Evolutionary conservation across 306 rosid genomes (phyloP), one percentile per base, ranked within the genome.

Genomic region (Vachellia collinsii): DNA sequence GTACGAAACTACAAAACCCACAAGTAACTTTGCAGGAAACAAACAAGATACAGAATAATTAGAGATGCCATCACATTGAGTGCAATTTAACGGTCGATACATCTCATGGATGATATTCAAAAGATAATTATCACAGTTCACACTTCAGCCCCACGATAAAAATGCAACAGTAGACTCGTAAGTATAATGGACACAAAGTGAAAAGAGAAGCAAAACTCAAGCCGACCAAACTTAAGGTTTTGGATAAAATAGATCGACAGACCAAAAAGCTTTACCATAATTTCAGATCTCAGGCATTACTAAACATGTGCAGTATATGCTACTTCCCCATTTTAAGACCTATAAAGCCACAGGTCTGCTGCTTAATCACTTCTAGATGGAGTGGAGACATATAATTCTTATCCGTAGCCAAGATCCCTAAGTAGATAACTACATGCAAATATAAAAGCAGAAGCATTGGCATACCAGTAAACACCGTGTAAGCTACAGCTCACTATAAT

Each of bases 401-500:
- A 67, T 53, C 36, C 66, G 20, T 37, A 42, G 65, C 70, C 7
- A 50, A 64, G 65, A 75, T 74, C 58, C 73, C 54, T 14, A 42
- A 38, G 39, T 22, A 70, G 12, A 75, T 68, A 39, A 17, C 61
- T 59, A 69, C 17, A 72, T 74, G 41, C 19, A 82, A 65, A 80
- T 8, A 4, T 22, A 54, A 76, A 65, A 72, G 69, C 77, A 70
- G 72, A 74, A 81, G 77, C 75, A 85, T 97, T 91, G 83, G 88
- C 97, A 56, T 77, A 41, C 75, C 78, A 75, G 70, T 81, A 74
- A 84, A 81, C 56, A 42, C 72, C 34, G 14, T 36, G 87, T 44
- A 86, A 83, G 53, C 88, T 93, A 95, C 81, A 96, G 94, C 82
- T 96, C 99, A 50, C 99, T 96, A 80, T 96, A 96, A 86, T 96